Percentiles rank a stretch among this genome's conserved stretches.
phyloP scores from a whole-genome alignment of 345 rosid genomes.

The Bruguiera sexangula region DNA sequence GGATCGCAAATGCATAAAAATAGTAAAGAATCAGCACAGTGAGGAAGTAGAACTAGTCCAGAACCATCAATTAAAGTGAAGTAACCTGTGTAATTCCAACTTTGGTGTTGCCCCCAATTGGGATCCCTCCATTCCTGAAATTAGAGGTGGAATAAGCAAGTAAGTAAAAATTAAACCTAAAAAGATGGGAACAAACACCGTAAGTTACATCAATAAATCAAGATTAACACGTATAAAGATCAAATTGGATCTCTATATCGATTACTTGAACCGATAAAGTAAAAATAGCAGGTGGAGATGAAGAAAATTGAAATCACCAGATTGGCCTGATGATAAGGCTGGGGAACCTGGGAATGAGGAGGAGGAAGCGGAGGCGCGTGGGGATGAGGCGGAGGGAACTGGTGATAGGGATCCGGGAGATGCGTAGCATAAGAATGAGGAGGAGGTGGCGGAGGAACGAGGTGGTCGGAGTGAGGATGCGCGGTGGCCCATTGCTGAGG shows the following conservation, averaged over 20 bases:
- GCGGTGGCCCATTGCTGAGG: constrained; percentile 46
- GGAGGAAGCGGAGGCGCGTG: constrained; percentile 25
- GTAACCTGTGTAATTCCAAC: constrained; percentile 50
- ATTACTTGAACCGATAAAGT: neutral
- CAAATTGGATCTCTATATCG: too few species aligned
- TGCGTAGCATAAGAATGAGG: constrained; percentile 26
- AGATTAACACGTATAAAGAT: neutral
- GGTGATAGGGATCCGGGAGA: constrained; percentile 19
- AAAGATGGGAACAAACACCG: neutral
- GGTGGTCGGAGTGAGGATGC: constrained; percentile 28
- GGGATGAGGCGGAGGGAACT: constrained; percentile 27
- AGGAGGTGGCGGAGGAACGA: constrained; percentile 29
- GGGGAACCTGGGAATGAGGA: constrained; percentile 28
- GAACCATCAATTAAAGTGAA: neutral
- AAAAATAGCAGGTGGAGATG: neutral
- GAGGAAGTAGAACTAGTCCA: neutral
- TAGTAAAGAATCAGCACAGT: too few species aligned
- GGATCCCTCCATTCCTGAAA: constrained; percentile 72
- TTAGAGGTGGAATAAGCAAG: neutral
- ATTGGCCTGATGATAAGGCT: constrained; percentile 37
- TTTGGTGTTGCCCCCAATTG: constrained; percentile 66
- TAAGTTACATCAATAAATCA: neutral
- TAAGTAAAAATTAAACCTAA: neutral
- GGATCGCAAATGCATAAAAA: neutral
- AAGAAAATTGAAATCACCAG: constrained; percentile 29